These are phyloP conservation scores for Rhodocollybia butyracea DNA, from an alignment of 768 basidiomycete species.

Conservation along the genomic window DNA sequence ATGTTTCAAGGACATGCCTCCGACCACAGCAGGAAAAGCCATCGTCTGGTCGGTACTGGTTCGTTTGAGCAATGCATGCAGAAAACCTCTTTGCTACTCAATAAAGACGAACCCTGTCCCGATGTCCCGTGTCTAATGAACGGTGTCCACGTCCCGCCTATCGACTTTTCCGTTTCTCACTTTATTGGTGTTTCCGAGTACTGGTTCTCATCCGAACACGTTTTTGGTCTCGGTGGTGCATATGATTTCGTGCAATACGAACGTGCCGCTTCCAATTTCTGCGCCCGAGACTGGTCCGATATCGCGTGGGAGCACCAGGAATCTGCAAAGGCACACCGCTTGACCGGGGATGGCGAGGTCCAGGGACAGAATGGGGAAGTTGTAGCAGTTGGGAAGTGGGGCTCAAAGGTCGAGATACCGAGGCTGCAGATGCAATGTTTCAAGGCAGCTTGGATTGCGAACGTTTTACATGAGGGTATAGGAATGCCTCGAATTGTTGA, in stretches of 20 bases:
- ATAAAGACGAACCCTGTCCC: conserved; percentile 80
- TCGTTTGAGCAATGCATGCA: conserved; percentile 84
- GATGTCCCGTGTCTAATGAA: conserved; percentile 90
- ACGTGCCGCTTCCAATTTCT: conserved; percentile 85
- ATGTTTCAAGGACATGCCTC: conserved; percentile 37
- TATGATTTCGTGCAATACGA: conserved; percentile 98
- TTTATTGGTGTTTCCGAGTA: conserved; percentile 99
- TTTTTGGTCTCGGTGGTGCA: conserved; percentile 90
- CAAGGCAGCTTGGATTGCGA: conserved; percentile 98
- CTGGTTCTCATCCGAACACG: conserved; percentile 98
- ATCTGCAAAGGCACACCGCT: conserved; percentile 36
- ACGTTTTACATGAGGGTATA: conserved; percentile 94
- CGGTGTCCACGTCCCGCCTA: conserved; percentile 89
- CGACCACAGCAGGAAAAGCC: conserved; percentile 46
- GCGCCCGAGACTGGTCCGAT: conserved; percentile 71
- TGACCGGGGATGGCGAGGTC: conserved; percentile 67
- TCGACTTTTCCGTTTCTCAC: conserved; percentile 89
- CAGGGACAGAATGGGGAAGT: conserved; percentile 50
- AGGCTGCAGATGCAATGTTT: conserved; percentile 97
- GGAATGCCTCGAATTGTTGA: conserved; percentile 92
- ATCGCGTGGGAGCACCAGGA: conserved; percentile 69
- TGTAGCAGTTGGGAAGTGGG: conserved; percentile 68
- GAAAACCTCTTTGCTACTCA: conserved; percentile 72
- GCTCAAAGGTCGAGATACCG: conserved; percentile 71
- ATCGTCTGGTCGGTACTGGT: conserved; percentile 79